Percentiles rank a stretch among this genome's conserved stretches.
phyloP scores from a whole-genome alignment of 768 basidiomycete genomes.

The Tricholoma terreum region DNA sequence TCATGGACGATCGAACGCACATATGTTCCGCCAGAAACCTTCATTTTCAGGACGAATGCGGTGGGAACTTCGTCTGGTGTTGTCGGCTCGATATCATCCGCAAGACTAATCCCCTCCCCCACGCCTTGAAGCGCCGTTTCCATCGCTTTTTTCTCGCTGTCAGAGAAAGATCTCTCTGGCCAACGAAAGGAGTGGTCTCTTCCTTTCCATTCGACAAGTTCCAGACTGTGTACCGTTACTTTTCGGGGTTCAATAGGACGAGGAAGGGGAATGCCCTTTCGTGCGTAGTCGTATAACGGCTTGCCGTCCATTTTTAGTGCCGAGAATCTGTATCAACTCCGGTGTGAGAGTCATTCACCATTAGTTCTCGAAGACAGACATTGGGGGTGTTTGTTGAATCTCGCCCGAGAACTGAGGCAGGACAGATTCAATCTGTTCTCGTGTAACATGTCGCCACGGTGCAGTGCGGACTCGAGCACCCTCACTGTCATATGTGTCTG shows the following conservation, averaged over 20 bases:
- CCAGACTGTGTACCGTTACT: conserved; percentile 78
- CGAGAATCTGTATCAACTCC: conserved; percentile 67
- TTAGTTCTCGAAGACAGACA: conserved; percentile 46
- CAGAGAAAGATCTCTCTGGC: conserved; percentile 69
- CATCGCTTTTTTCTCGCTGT: conserved; percentile 68
- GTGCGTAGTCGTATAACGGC: conserved; percentile 93
- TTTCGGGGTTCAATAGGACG: conserved; percentile 88
- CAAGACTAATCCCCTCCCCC: conserved; percentile 36
- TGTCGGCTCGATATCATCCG: conserved; percentile 36
- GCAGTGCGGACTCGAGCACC: conserved; percentile 76
- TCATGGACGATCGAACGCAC: conserved; percentile 96
- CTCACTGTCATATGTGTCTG: conserved; percentile 91
- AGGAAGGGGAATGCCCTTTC: conserved; percentile 86
- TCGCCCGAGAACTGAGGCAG: conserved; percentile 79
- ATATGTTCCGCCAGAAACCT: conserved; percentile 94
- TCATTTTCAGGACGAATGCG: conserved; percentile 87
- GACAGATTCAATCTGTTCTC: conserved; percentile 64
- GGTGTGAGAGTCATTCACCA: conserved; percentile 4
- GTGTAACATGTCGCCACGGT: conserved; percentile 82
- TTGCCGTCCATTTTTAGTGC: conserved; percentile 98
- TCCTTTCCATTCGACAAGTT: conserved; percentile 77
- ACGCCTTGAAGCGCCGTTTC: conserved; percentile 57
- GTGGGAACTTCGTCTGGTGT: conserved; percentile 47
- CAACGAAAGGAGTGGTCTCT: conserved; percentile 70
- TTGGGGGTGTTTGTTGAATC: conserved; percentile 88